Base-by-base conservation (phyloP, 2,329 filamentous ascomycete species). In the Fusarium humuli region DNA sequence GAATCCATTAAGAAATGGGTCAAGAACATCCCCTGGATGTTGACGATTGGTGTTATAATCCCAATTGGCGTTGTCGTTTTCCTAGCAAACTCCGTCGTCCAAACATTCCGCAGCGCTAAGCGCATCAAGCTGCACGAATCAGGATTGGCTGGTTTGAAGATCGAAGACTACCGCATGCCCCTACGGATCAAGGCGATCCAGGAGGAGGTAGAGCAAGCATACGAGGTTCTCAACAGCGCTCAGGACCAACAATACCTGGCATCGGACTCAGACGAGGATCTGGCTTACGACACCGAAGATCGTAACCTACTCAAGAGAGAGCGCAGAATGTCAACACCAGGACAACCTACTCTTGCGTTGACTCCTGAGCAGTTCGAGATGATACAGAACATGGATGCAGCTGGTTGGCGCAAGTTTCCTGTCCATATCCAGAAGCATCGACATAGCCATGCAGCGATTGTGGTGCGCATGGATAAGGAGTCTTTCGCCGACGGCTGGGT, bases 381-480 rank as follows among this genome's bases (percentile, higher is more conserved):
- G 88, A 92, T 97, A 67, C 86, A 91, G 30, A 88, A 89, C 12
- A 83, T 98, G 50, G 90, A 98, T 73, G 77, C 79, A n/a, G 77
- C 91, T 4, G 84, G 85, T 7, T 91, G 88, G 86, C 83, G 85
- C 49, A 92, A 91, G 77, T 90, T 88, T 70, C 88, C 86, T 1
- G 88, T 94, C 6, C 90, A 91, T 81, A 94, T 96, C 41, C 91
- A 92, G 69, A 92, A 94, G 8, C 86, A 89, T 57, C 82, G 85
- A n/a, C 93, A 97, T 77, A 93, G 88, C 64, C 95, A 98, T 79
- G 95, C 94, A 0, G 94, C 94, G 5, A 97, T 98, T 49, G 93
- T 98, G 69, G 90, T 97, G 37, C 87, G 95, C 40, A 88, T 84
- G 61, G 88, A 91, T 41, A 90, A 88, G 77, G 82, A 86, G 54